Evolutionary conservation across 2,329 filamentous ascomycete species (phyloP).

Genomic region (Chaetomiaceae sp.): DNA sequence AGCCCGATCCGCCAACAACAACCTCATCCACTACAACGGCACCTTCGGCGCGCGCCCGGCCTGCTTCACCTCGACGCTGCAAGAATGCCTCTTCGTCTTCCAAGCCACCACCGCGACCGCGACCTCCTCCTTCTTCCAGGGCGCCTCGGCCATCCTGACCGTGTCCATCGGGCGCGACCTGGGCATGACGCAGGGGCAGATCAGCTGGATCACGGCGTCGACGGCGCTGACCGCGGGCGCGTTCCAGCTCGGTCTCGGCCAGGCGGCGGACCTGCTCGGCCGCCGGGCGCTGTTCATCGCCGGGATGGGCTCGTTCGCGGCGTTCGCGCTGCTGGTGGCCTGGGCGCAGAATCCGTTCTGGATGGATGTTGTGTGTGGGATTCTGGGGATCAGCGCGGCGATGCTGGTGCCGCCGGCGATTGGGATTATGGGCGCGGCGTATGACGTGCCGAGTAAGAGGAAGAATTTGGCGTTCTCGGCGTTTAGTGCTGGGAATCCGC

Average conservation of each 20-base stretch:
- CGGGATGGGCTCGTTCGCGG: constrained; percentile 53
- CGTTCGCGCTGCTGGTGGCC: constrained; percentile 51
- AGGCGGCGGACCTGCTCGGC: constrained; percentile 60
- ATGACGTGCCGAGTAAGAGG: constrained; percentile 52
- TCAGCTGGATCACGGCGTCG: constrained; percentile 63
- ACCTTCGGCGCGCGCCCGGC: constrained; percentile 39
- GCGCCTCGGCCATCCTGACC: constrained; percentile 55
- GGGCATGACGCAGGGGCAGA: constrained; percentile 57
- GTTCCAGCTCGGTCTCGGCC: constrained; percentile 61
- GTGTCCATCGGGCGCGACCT: constrained; percentile 54
- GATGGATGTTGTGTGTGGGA: constrained; percentile 56
- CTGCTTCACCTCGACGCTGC: constrained; percentile 56
- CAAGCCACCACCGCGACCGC: constrained; percentile 63
- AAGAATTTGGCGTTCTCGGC: constrained; percentile 62
- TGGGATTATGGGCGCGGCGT: constrained; percentile 57
- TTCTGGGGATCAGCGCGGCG: constrained; percentile 59
- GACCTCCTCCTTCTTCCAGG: constrained; percentile 53
- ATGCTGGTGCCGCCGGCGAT: constrained; percentile 58
- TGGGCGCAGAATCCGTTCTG: constrained; percentile 54
- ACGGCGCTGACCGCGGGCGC: constrained; percentile 56
- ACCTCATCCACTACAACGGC: constrained; percentile 15
- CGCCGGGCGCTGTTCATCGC: constrained; percentile 53
- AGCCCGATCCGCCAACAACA: neutral
- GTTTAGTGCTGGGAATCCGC: constrained; percentile 41
- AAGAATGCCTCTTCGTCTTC: constrained; percentile 60